Evolutionary conservation across 345 rosid species (phyloP).

Genomic region (Hevea brasiliensis): DNA sequence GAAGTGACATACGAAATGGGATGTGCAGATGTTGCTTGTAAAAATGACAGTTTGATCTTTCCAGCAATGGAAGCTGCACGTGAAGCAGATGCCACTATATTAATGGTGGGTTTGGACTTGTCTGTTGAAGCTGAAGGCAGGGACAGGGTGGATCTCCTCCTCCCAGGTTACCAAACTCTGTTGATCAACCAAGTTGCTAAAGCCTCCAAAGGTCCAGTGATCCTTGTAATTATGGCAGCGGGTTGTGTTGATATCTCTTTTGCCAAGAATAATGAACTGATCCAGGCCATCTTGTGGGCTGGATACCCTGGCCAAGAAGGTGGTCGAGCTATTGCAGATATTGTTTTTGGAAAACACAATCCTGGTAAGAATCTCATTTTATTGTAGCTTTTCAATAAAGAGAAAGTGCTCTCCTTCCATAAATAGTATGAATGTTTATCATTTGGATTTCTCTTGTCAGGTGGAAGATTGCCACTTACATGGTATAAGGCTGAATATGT

Average conservation of each 20-base stretch:
- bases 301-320: constrained; percentile 74
- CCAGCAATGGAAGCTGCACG: constrained; percentile 36
- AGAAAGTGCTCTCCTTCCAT: no score
- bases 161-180: constrained; percentile 50
- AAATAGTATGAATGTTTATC: no score
- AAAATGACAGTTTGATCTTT: constrained; percentile 35
- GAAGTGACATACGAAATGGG: constrained; percentile 36
- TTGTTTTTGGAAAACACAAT: constrained; percentile 56
- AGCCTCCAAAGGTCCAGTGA: constrained; percentile 46
- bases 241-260: constrained; percentile 55
- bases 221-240: constrained; percentile 56
- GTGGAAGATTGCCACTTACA: constrained; percentile 34
- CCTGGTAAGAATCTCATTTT: constrained; percentile 36
- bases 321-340: constrained; percentile 60
- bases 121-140: constrained; percentile 49
- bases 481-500: constrained; percentile 6
- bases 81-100: constrained; percentile 43
- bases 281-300: constrained; percentile 1
- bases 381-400: no score
- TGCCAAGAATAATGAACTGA: constrained; percentile 34
- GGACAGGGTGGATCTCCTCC: constrained; percentile 46
- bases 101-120: constrained; percentile 45
- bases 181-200: constrained; percentile 45
- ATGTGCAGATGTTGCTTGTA: constrained; percentile 44
- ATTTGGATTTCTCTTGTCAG: constrained; percentile 19